These are phyloP conservation scores for Cryptococcus sp. DNA, from an alignment of 1,284 basidiomycete species.

Conservation along the genomic window DNA sequence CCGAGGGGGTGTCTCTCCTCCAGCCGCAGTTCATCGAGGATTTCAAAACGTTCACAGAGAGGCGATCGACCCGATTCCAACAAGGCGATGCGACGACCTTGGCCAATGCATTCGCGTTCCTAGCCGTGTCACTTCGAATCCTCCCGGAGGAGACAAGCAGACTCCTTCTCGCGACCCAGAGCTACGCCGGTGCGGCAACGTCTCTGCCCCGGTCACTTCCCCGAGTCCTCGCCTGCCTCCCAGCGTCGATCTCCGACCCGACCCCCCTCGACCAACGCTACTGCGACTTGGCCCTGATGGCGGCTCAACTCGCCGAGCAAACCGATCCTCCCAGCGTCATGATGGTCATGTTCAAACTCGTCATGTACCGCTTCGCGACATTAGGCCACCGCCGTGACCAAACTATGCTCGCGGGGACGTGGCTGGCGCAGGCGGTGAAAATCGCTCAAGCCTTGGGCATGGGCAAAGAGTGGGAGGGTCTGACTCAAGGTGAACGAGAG, in stretches of 20 bases:
- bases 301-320: constrained; percentile 41
- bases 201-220: constrained; percentile 23
- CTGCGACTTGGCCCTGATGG: constrained; percentile 42
- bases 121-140: constrained; percentile 40
- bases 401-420: constrained; percentile 33
- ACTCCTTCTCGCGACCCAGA: constrained; percentile 36
- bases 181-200: constrained; percentile 4
- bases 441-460: constrained; percentile 45
- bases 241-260: constrained; percentile 27
- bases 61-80: constrained; percentile 25
- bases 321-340: constrained; percentile 42
- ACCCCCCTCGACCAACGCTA: constrained; percentile 48
- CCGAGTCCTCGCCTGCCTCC: constrained; percentile 23
- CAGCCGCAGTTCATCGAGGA: constrained; percentile 42
- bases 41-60: constrained; percentile 36
- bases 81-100: constrained; percentile 48
- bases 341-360: constrained; percentile 47
- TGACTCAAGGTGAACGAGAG: constrained; percentile 45
- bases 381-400: constrained; percentile 34
- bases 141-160: constrained; percentile 46
- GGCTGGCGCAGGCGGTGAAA: constrained; percentile 46
- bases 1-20: constrained; percentile 47
- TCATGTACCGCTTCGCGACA: constrained; percentile 41
- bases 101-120: constrained; percentile 42
- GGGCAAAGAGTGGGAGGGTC: constrained; percentile 48